These are phyloP conservation scores for Raphanus hybrid DNA, from an alignment of 441 rosid genomes.

Conservation along the genomic window DNA sequence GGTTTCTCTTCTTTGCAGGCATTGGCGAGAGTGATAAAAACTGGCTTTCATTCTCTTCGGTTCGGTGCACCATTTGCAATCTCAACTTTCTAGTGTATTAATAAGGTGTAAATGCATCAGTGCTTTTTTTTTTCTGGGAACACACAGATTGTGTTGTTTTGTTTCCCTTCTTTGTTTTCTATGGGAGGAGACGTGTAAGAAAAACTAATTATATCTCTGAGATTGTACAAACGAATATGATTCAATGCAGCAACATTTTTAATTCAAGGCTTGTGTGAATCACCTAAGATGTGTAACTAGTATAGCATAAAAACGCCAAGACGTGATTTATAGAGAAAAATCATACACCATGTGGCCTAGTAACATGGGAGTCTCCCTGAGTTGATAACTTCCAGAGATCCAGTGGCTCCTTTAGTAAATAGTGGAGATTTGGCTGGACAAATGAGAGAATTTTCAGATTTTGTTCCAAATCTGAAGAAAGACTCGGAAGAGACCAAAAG, in stretches of 20 bases:
- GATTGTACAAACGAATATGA: not conserved
- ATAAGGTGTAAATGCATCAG: not conserved
- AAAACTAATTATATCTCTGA: not conserved
- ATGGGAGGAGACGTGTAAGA: not conserved
- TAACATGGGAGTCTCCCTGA: not conserved
- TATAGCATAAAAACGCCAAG: not conserved
- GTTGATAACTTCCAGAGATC: not conserved
- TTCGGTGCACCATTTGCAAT: not conserved
- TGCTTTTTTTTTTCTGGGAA: too few species aligned
- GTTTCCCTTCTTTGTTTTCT: not conserved
- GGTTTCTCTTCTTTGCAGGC: slow-evolving; percentile 21
- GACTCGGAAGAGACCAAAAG: too few species aligned
- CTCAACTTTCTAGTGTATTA: not conserved
- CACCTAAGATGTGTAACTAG: not conserved
- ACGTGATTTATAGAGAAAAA: not conserved
- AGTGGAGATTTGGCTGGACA: too few species aligned
- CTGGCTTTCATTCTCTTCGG: not conserved
- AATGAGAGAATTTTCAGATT: too few species aligned
- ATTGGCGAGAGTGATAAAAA: not conserved
- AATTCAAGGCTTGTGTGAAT: not conserved
- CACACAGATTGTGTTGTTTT: not conserved
- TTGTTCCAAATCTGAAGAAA: too few species aligned
- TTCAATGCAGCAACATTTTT: not conserved
- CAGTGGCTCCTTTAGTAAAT: not conserved
- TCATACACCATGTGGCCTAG: not conserved